These are phyloP conservation scores for Cercospora canescens DNA, from an alignment of 2,329 filamentous ascomycete species.

Conservation along the genomic window DNA sequence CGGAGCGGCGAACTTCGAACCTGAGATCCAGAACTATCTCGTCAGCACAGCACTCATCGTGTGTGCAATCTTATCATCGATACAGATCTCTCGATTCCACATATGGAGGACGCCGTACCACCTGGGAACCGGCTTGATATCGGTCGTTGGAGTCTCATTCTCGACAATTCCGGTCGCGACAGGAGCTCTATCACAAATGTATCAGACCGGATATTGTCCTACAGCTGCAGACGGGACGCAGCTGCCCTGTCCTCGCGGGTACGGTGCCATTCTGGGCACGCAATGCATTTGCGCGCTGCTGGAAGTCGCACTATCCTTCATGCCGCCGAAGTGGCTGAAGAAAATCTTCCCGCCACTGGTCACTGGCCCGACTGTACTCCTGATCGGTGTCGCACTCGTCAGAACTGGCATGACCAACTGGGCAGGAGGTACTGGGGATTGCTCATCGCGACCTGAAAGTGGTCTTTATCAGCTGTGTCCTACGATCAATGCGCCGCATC, in stretches of 20 bases:
- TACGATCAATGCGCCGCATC: conserved; percentile 65
- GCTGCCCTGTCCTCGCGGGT: conserved; percentile 73
- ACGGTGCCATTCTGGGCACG: conserved; percentile 74
- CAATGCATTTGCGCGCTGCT: conserved; percentile 51
- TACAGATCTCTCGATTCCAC: conserved; percentile 78
- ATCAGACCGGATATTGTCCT: conserved; percentile 68
- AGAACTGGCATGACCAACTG: conserved; percentile 72
- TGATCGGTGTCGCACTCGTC: conserved; percentile 75
- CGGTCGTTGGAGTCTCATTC: conserved; percentile 78
- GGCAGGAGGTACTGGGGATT: conserved; percentile 71
- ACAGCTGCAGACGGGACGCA: conserved; percentile 60
- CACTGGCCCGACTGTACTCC: conserved; percentile 65
- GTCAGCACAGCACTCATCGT: conserved; percentile 79
- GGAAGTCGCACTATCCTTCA: conserved; percentile 73
- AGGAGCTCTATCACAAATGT: conserved; percentile 76
- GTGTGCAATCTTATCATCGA: conserved; percentile 69
- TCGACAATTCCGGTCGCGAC: conserved; percentile 72
- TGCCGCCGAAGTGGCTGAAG: conserved; percentile 63
- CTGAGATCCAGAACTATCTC: conserved; percentile 69
- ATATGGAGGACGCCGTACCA: conserved; percentile 72
- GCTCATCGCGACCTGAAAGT: conserved; percentile 43
- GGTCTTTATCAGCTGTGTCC: conserved; percentile 67
- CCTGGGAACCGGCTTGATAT: conserved; percentile 76
- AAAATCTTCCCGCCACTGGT: conserved; percentile 77
- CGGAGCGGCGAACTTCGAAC: conserved; percentile 63